Base-by-base conservation (phyloP, 129 eudicot species). In the Pseudognaphalium luteoalbum region DNA sequence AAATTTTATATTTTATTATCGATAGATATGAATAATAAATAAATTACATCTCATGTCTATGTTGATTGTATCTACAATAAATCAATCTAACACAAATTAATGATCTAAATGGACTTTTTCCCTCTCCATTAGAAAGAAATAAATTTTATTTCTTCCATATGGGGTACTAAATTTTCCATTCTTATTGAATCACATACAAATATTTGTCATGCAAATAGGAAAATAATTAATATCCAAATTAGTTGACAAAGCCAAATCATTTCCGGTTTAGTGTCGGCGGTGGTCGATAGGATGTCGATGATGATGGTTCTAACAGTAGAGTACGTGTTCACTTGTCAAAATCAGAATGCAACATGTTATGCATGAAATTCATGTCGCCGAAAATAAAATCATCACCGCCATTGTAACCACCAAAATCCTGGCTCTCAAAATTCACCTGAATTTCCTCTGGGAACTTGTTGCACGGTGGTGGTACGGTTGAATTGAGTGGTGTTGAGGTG, bases 301-400 rank as follows among this genome's bases (percentile, higher is more conserved):
- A 16, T n/a, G 33, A 0, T 5, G 34, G 51, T 20, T 16, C 34
- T 75, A 28, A 7, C 59, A n/a, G 3, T 47, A 25, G 28, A 19
- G 33, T 0, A 25, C 28, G 28, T 57, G 78, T 32, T 81, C 81
- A 82, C 70, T 73, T 77, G 34, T 82, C 82, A 34, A 83, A 88
- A 44, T 88, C 87, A 61, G 85, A 82, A 66, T 88, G 89, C 68
- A 88, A 41, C 89, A 86, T 82, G 76, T 76, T 90, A 54, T 86
- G 86, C 88, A 88, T 84, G 73, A 88, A 85, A 76, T 78, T 78
- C 66, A 91, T 66, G 71, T 86, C 90, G 25, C 86, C 91, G 12
- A 91, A 86, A 5, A 88, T 81, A 71, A 84, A 80, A 52, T 88
- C 93, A 35, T 84, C 94, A 6, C 90, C 96, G 29, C 81, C 88